Percentiles rank a stretch among this genome's conserved stretches.
These are phyloP conservation scores for Debaryomyces fabryi DNA, from an alignment of 1,139 yeast genomes.

Conservation along the genomic window DNA sequence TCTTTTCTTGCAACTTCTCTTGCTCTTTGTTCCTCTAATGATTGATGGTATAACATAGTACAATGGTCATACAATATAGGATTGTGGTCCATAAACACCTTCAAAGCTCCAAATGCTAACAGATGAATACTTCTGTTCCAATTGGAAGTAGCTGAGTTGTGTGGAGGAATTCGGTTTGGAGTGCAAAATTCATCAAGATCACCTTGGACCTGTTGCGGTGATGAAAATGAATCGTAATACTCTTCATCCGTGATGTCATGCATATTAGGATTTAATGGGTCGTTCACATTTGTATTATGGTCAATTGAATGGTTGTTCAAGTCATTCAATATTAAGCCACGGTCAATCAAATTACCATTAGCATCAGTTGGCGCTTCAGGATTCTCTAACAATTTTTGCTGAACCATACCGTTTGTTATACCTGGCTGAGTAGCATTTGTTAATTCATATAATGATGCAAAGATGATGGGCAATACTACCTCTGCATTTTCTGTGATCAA, in stretches of 20 bases:
- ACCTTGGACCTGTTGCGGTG: slow-evolving; percentile 31
- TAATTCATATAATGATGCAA: slow-evolving; percentile 86
- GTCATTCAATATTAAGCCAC: slow-evolving; percentile 36
- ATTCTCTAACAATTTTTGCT: slow-evolving; percentile 44
- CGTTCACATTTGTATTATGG: slow-evolving; percentile 19
- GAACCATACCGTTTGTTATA: slow-evolving; percentile 51
- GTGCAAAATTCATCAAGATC: slow-evolving; percentile 32
- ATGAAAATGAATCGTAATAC: slow-evolving; percentile 47
- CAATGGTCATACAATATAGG: slow-evolving; percentile 92
- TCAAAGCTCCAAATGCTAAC: slow-evolving; percentile 87
- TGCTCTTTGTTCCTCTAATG: slow-evolving; percentile 64
- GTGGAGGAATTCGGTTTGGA: slow-evolving; percentile 36
- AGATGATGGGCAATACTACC: slow-evolving; percentile 88
- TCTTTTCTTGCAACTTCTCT: slow-evolving; percentile 65
- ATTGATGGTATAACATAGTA: slow-evolving; percentile 79
- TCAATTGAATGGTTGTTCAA: slow-evolving; percentile 18
- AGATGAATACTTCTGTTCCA: slow-evolving; percentile 96
- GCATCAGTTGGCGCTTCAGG: slow-evolving; percentile 49
- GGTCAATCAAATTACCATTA: slow-evolving; percentile 48
- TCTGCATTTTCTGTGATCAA: slow-evolving; percentile 90
- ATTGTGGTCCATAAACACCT: slow-evolving; percentile 91
- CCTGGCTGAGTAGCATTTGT: slow-evolving; percentile 58
- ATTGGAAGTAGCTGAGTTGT: slow-evolving; percentile 51
- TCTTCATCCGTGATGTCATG: slow-evolving; percentile 43
- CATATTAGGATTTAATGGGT: slow-evolving; percentile 12